Evolutionary conservation across 257 asterid species (phyloP).

Genomic region (Salvia rosmarinus): DNA sequence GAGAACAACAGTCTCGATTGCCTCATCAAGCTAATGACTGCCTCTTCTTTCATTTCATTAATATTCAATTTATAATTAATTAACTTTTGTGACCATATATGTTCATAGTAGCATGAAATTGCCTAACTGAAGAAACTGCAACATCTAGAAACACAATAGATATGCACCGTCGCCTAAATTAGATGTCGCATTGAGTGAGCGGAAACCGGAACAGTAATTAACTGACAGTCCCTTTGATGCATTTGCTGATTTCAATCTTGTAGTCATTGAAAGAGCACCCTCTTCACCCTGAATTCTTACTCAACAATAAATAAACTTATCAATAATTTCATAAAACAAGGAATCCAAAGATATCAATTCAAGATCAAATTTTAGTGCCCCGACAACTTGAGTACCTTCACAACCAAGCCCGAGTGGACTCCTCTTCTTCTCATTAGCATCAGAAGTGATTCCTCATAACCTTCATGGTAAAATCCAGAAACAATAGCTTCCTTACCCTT

Average conservation of each 20-base stretch:
- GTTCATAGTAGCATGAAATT: not conserved
- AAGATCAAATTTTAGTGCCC: not conserved
- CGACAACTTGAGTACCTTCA: conserved; percentile 58
- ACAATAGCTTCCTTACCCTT: conserved; percentile 88
- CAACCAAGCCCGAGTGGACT: conserved; percentile 91
- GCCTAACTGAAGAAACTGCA: not conserved
- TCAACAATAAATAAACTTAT: conserved; percentile 21
- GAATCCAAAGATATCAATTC: not conserved
- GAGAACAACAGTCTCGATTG: not conserved
- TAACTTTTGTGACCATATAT: not conserved
- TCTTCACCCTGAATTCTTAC: conserved; percentile 80
- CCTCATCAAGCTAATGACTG: not conserved
- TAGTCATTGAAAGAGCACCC: conserved; percentile 98
- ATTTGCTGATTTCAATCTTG: conserved; percentile 66
- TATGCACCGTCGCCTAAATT: conserved; percentile 72
- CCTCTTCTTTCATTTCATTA: not conserved
- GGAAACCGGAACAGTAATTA: conserved; percentile 96
- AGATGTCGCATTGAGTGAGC: conserved; percentile 56
- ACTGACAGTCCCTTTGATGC: conserved; percentile 93
- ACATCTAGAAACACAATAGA: conserved; percentile 3
- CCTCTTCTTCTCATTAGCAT: conserved; percentile 99
- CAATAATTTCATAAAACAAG: conserved; percentile 8
- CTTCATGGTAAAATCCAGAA: conserved; percentile 93
- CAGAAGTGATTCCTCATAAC: conserved; percentile 89
- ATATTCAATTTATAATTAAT: not conserved